Conservation (phyloP, 139 green algal species). For the Spirogloea muscicola region DNA sequence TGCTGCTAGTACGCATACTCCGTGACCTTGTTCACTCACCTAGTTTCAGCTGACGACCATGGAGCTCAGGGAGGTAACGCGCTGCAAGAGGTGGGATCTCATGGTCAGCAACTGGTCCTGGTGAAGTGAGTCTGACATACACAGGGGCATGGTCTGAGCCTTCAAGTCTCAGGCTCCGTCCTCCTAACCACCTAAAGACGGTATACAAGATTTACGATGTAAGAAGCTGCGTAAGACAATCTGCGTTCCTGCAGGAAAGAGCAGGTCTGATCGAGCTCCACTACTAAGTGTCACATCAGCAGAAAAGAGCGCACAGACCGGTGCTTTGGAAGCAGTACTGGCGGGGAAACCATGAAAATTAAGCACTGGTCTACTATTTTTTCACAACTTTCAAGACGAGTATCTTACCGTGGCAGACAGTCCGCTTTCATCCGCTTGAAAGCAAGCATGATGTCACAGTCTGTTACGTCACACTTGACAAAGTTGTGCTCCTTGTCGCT, state of each 20-base stretch:
- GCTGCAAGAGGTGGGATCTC: constrained; percentile 9
- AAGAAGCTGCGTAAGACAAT: neutral
- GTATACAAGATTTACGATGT: too few species aligned
- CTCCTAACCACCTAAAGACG: constrained; percentile 1
- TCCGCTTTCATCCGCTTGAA: constrained; percentile 17
- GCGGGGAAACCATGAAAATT: neutral
- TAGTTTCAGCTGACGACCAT: constrained; percentile 29
- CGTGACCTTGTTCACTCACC: constrained; percentile 19
- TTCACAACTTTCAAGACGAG: neutral
- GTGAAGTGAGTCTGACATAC: constrained; percentile 44
- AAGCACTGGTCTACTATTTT: constrained; percentile 43
- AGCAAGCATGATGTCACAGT: constrained; percentile 24
- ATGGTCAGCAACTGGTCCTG: neutral
- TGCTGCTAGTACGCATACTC: too few species aligned
- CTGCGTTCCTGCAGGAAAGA: neutral
- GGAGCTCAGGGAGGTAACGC: constrained; percentile 19
- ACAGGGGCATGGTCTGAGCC: constrained; percentile 72
- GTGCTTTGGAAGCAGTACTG: neutral
- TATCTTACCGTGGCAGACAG: neutral
- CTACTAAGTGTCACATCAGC: too few species aligned
- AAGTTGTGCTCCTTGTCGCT: constrained; percentile 1
- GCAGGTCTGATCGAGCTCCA: too few species aligned
- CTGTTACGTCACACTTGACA: neutral
- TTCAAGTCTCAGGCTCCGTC: constrained; percentile 6
- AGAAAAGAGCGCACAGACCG: neutral